A percentile compares a stretch with the other conserved stretches of the same genome.
Evolutionary conservation across 345 rosid genomes (phyloP).

Genomic region (Eutrema heterophyllum): DNA sequence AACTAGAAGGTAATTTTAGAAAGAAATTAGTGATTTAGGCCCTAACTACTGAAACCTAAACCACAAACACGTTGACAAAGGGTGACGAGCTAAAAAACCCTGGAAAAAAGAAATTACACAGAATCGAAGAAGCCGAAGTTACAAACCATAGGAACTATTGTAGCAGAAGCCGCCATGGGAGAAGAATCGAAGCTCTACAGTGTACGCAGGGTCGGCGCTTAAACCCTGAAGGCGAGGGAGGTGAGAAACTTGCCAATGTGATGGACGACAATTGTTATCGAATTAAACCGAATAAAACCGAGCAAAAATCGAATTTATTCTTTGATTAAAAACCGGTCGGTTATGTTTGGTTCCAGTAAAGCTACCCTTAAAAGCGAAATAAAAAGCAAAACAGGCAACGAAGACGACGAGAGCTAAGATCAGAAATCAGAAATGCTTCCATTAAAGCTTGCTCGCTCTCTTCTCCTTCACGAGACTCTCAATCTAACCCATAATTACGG

Average conservation of each 20-base stretch:
- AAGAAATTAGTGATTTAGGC: background rate
- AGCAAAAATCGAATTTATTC: background rate
- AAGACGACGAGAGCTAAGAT: slow-evolving; percentile 17
- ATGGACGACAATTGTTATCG: background rate
- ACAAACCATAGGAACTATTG: slow-evolving; percentile 15
- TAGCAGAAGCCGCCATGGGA: slow-evolving; percentile 21
- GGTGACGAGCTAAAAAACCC: background rate
- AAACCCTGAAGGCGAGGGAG: slow-evolving; percentile 4
- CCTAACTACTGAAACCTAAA: slow-evolving; percentile 9
- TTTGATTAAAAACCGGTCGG: slow-evolving; percentile 11
- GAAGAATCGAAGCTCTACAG: slow-evolving; percentile 6
- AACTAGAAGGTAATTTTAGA: background rate
- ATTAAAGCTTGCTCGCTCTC: slow-evolving; percentile 59
- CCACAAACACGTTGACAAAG: background rate
- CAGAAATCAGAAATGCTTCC: slow-evolving; percentile 44
- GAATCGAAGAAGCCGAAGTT: background rate
- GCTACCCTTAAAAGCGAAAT: background rate
- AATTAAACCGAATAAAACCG: background rate
- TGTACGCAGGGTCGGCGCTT: slow-evolving; percentile 14
- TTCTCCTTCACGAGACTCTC: slow-evolving; percentile 47
- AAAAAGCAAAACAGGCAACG: slow-evolving; percentile 1
- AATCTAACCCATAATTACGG: slow-evolving; percentile 28
- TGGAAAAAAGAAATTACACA: background rate
- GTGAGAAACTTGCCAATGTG: background rate
- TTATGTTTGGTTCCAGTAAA: background rate